Conservation (phyloP, 768 basidiomycete species). For the Coprinopsis marcescibilis region DNA sequence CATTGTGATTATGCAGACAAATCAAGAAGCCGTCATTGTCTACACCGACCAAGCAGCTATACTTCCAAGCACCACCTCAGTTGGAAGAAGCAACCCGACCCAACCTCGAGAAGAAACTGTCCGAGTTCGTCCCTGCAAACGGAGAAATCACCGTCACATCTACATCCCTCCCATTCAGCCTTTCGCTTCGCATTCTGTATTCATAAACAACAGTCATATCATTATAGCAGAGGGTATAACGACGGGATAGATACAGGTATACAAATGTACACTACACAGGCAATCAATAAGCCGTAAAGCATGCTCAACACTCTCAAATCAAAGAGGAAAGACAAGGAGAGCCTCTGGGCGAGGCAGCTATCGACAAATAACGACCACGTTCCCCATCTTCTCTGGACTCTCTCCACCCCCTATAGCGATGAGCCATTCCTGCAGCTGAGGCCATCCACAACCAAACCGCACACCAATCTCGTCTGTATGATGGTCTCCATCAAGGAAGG, state of each 20-base stretch:
- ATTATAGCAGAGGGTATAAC: too few relatives aligned
- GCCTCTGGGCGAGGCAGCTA: too few relatives aligned
- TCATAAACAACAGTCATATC: conserved; percentile 16
- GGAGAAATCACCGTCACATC: conserved; percentile 87
- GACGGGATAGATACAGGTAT: too few relatives aligned
- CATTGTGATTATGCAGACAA: conserved; percentile 52
- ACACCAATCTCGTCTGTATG: conserved; percentile 89
- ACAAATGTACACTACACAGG: too few relatives aligned
- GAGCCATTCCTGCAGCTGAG: conserved; percentile 70
- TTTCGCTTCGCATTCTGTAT: conserved; percentile 63
- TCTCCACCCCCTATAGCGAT: conserved; percentile 52
- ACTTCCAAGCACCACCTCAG: conserved; percentile 91
- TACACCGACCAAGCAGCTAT: conserved; percentile 68
- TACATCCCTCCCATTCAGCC: conserved; percentile 79
- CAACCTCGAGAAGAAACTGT: conserved; percentile 82
- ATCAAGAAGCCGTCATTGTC: conserved; percentile 95
- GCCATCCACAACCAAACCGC: conserved; percentile 80
- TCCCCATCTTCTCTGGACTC: conserved; percentile 64
- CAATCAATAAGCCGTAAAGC: too few relatives aligned
- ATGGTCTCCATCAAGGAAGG: conserved; percentile 81
- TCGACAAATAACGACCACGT: conserved; percentile 73
- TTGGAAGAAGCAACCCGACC: conserved; percentile 85
- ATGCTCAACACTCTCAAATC: too few relatives aligned
- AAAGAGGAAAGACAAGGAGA: too few relatives aligned
- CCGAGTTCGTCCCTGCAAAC: conserved; percentile 70